Conservation (phyloP, 1,284 basidiomycete species). For the Moesziomyces antarcticus region DNA sequence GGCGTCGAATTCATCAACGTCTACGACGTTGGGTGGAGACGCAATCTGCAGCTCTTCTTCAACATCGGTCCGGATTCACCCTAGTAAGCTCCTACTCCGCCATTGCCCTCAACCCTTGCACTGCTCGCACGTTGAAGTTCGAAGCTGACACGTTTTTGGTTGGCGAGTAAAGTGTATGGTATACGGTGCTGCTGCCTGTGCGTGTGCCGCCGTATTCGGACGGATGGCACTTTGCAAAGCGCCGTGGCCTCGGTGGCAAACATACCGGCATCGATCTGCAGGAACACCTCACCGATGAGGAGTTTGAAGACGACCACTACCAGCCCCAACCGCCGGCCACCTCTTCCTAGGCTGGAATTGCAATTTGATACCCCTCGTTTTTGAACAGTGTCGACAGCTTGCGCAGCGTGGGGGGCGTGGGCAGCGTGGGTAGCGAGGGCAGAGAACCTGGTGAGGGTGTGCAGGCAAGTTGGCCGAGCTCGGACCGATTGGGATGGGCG, state of each 20-base stretch:
- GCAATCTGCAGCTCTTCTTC: constrained; percentile 87
- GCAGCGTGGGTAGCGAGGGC: neutral
- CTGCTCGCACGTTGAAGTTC: neutral
- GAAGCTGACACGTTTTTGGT: constrained; percentile 1
- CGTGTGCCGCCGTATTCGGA: constrained; percentile 84
- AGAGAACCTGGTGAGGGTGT: neutral
- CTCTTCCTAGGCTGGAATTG: too few relatives aligned
- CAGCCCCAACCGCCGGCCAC: neutral
- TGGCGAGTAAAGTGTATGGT: constrained; percentile 72
- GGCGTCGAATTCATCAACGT: constrained; percentile 82
- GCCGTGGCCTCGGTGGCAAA: constrained; percentile 71
- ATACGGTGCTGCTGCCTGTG: constrained; percentile 83
- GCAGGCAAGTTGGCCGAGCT: neutral
- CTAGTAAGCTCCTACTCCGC: constrained; percentile 2
- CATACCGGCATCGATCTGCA: constrained; percentile 70
- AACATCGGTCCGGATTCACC: constrained; percentile 76
- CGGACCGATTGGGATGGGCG: neutral
- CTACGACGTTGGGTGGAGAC: constrained; percentile 81
- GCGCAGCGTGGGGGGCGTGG: too few relatives aligned
- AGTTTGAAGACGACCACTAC: constrained; percentile 38
- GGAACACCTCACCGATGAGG: constrained; percentile 73
- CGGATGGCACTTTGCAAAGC: constrained; percentile 83
- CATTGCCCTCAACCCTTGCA: neutral
- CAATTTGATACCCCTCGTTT: neutral
- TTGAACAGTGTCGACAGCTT: too few relatives aligned